These are phyloP conservation scores for Luffa acutangula DNA, from an alignment of 306 rosid genomes.

Conservation along the genomic window DNA sequence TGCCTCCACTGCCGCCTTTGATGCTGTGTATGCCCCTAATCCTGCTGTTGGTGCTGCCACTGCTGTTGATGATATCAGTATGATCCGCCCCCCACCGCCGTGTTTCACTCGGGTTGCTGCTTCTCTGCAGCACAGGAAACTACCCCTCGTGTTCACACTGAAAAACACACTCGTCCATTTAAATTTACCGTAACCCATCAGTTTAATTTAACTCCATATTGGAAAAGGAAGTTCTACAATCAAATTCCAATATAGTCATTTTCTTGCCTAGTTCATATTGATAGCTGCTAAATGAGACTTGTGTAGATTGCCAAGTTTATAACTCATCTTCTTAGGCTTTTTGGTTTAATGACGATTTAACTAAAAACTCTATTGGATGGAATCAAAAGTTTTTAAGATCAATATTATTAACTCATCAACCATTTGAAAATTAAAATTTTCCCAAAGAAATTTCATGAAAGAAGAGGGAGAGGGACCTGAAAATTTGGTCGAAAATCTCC, in stretches of 20 bases:
- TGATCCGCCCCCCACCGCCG: constrained; percentile 35
- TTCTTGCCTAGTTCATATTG: not conserved
- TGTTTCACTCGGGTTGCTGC: constrained; percentile 22
- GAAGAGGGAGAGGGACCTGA: constrained; percentile 3
- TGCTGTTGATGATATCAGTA: constrained; percentile 18
- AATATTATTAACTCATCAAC: not conserved
- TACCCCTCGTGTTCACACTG: constrained; percentile 30
- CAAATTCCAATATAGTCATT: too few relatives aligned
- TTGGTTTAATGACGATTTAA: too few relatives aligned
- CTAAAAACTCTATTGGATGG: too few relatives aligned
- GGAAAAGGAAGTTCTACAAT: not conserved
- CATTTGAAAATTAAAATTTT: not conserved
- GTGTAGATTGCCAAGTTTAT: too few relatives aligned
- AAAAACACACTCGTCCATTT: not conserved
- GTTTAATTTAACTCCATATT: not conserved
- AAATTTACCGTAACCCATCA: not conserved
- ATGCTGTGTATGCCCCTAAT: constrained; percentile 28
- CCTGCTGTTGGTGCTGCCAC: constrained; percentile 26
- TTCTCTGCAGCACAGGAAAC: constrained; percentile 26
- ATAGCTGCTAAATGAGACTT: not conserved
- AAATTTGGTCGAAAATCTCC: constrained; percentile 30
- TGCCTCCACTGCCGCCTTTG: constrained; percentile 43
- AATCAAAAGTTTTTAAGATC: not conserved
- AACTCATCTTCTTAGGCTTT: too few relatives aligned
- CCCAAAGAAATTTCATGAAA: not conserved